Base-by-base conservation (phyloP, 768 basidiomycete genomes). In the Favolaschia claudopus region DNA sequence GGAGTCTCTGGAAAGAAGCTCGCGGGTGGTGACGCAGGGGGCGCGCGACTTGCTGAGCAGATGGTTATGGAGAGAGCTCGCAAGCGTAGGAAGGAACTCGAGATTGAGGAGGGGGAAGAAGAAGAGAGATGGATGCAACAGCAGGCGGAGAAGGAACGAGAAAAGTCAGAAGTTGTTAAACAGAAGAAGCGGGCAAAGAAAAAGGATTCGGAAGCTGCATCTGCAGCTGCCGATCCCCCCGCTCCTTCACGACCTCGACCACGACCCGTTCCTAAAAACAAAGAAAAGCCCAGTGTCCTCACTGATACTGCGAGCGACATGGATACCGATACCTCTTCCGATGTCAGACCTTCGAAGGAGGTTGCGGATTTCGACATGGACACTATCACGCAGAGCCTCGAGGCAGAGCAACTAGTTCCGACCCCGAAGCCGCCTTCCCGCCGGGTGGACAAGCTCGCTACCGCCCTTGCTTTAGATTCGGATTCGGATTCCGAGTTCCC, bases 11-110 rank as follows among this genome's bases (percentile, higher is more conserved):
- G 52, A n/a, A 66, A 68, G 48, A 67, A 65, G 38, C 55, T 65
- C 13, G 69, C 53, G 0, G 69, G 66, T 12, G 60, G 38, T 6
- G 59, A 64, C 20, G 58, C 65, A 34, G 69, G 71, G n/a, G 75
- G 70, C 29, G 55, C 82, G 61, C 82, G 72, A 10, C 80, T 79
- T 20, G 83, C 81, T 2, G 84, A 85, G 63, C 65, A 66, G 60
- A 84, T 85, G 66, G 73, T 84, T 24, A 83, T 84, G 82, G 81
- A 84, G 60, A 72, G 82, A 52, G 84, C 83, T 1, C 76, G 74
- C 64, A 83, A 80, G 72, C 72, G 84, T 57, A 65, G 84, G 63
- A 78, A 79, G 63, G 82, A 85, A 67, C 68, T 85, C 6, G 81
- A 81, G 51, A 76, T 71, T 42, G 80, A 81, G 62, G 79, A 77